Percentiles rank a stretch among this genome's conserved stretches.
Evolutionary conservation across 2,329 filamentous ascomycete species (phyloP).

Genomic region (Fusarium azukiicola): DNA sequence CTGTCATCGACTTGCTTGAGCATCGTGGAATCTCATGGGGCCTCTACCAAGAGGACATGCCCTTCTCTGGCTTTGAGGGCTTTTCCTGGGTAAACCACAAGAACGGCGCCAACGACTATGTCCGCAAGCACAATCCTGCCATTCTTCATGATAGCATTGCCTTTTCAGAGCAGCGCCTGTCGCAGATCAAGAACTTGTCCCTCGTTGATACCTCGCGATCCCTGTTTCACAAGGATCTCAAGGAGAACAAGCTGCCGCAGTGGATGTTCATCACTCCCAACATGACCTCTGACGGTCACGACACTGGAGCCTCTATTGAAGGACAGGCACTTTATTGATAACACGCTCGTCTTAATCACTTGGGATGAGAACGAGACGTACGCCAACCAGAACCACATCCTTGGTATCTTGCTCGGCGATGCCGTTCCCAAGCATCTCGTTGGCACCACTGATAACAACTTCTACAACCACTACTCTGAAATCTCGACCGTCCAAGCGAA

Average conservation of each 20-base stretch:
- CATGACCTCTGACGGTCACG: slow-evolving; percentile 89
- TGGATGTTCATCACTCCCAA: slow-evolving; percentile 87
- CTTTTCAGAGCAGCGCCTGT: slow-evolving; percentile 77
- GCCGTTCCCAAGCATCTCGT: slow-evolving; percentile 83
- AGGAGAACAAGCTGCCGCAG: slow-evolving; percentile 83
- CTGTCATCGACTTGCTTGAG: slow-evolving; percentile 85
- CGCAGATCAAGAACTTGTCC: slow-evolving; percentile 86
- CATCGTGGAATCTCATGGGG: slow-evolving; percentile 83
- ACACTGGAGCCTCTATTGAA: slow-evolving; percentile 86
- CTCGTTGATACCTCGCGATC: slow-evolving; percentile 66
- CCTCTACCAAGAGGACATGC: slow-evolving; percentile 89
- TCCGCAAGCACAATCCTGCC: slow-evolving; percentile 89
- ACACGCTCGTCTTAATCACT: slow-evolving; percentile 87
- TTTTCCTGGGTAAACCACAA: slow-evolving; percentile 80
- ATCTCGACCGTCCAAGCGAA: slow-evolving; percentile 85
- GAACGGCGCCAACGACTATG: slow-evolving; percentile 86
- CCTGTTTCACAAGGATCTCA: slow-evolving; percentile 84
- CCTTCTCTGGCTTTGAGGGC: slow-evolving; percentile 87
- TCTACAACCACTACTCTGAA: slow-evolving; percentile 87
- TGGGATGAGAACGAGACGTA: slow-evolving; percentile 91
- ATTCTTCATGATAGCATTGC: slow-evolving; percentile 85
- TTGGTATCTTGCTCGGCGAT: slow-evolving; percentile 87
- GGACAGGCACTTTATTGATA: slow-evolving; percentile 86
- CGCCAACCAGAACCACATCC: slow-evolving; percentile 82
- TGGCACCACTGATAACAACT: slow-evolving; percentile 84